Evolutionary conservation across 2,329 filamentous ascomycete genomes (phyloP).

Genomic region (Cladophialophora bantiana): DNA sequence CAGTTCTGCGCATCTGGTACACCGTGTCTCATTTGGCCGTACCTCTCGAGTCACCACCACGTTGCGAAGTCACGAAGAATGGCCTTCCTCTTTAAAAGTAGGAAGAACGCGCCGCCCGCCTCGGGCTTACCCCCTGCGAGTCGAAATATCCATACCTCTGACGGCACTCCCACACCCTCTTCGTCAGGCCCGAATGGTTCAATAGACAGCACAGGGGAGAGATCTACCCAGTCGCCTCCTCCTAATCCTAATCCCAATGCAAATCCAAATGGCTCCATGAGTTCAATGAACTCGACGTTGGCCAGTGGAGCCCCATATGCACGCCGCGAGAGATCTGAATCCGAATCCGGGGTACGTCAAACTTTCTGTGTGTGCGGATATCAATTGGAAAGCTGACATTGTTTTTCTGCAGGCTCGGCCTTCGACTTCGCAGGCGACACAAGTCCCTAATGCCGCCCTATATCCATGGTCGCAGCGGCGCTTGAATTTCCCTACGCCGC

Average conservation of each 20-base stretch:
- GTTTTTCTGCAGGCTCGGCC: conserved; percentile 31
- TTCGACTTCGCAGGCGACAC: conserved; percentile 47
- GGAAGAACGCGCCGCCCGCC: conserved; percentile 60
- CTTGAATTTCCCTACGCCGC: conserved; percentile 81
- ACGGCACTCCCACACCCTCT: conserved; percentile 57
- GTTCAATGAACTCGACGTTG: conserved; percentile 32
- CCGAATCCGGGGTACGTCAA: conserved; percentile 61
- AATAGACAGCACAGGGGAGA: conserved; percentile 32
- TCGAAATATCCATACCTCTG: conserved; percentile 64
- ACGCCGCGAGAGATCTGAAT: conserved; percentile 63
- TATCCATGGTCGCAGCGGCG: conserved; percentile 96
- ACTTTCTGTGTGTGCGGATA: background rate
- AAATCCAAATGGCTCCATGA: conserved; percentile 36
- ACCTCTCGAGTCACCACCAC: conserved; percentile 8
- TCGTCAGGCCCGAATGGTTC: conserved; percentile 61
- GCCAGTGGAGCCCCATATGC: conserved; percentile 33
- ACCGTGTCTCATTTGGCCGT: conserved; percentile 24
- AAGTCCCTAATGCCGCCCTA: conserved; percentile 75
- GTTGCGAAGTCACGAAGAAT: conserved; percentile 52
- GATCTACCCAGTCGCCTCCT: conserved; percentile 35
- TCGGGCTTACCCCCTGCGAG: conserved; percentile 60
- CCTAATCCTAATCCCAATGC: conserved; percentile 33
- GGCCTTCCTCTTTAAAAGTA: conserved; percentile 85
- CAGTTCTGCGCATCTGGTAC: conserved; percentile 20
- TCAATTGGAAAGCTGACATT: conserved; percentile 32